Conservation (phyloP, 306 rosid species). For the Sechiopsis laciniata region DNA sequence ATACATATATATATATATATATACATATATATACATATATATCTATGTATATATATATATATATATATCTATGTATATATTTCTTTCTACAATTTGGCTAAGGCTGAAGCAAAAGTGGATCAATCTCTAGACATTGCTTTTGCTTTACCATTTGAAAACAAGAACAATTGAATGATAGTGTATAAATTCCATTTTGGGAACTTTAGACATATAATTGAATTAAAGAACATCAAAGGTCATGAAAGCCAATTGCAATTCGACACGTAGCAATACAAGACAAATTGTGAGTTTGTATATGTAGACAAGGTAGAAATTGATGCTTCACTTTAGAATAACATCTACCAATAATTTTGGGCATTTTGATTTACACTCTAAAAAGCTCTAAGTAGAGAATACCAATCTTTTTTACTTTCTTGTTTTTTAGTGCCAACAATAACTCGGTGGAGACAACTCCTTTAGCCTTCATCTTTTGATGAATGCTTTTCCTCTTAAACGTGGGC, state of each 20-base stretch:
- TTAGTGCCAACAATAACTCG: neutral
- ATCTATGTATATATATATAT: too few species aligned
- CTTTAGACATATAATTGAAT: neutral
- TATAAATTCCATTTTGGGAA: neutral
- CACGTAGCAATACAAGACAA: neutral
- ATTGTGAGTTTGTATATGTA: neutral
- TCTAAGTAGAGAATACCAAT: too few species aligned
- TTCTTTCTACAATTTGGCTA: too few species aligned
- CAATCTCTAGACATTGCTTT: neutral
- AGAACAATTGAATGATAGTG: neutral
- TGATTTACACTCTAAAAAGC: neutral
- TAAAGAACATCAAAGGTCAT: neutral
- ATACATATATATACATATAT: too few species aligned
- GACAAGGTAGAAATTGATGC: neutral
- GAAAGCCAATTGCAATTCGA: neutral
- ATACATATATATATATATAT: too few species aligned
- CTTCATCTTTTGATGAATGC: neutral
- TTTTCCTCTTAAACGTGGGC: neutral
- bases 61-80: too few species aligned
- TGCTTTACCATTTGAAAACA: neutral
- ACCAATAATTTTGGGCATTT: slow-evolving; percentile 1
- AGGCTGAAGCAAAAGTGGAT: neutral
- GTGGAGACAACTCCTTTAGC: neutral
- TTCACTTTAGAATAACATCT: neutral
- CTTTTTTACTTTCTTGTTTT: too few species aligned